Evolutionary conservation across 352 stramenopile genomes (phyloP).

Genomic region (Globisporangium mamillatum): DNA sequence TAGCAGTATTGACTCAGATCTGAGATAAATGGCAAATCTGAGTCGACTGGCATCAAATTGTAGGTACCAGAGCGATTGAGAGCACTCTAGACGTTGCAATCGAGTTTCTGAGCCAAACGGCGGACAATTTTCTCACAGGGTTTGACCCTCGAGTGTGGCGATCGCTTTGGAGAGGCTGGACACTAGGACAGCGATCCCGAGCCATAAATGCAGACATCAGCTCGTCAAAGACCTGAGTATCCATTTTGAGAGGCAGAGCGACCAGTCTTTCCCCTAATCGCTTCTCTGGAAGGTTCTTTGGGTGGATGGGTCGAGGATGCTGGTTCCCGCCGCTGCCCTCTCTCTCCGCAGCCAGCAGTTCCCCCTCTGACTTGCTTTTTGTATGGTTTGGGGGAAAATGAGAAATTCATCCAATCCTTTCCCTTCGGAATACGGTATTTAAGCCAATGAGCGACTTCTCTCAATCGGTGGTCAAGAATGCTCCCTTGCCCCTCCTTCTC

Average conservation of each 20-base stretch:
- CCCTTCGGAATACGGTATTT: not conserved
- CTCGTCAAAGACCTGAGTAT: too few relatives aligned
- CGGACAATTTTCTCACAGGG: not conserved
- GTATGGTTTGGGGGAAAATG: too few relatives aligned
- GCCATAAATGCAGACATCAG: not conserved
- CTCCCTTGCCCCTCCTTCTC: not conserved
- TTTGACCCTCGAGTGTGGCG: not conserved
- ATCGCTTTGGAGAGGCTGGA: not conserved
- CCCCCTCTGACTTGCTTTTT: not conserved
- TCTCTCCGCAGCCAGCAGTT: not conserved
- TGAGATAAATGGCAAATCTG: too few relatives aligned
- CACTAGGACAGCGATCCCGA: not conserved
- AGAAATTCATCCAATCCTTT: not conserved
- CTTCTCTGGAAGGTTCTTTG: not conserved
- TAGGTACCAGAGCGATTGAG: too few relatives aligned
- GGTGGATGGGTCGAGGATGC: not conserved
- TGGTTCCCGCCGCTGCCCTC: not conserved
- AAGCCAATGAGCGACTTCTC: not conserved
- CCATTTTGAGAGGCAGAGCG: too few relatives aligned
- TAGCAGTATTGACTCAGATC: too few relatives aligned
- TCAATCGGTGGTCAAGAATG: not conserved
- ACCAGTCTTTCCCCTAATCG: too few relatives aligned
- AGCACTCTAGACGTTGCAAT: too few relatives aligned
- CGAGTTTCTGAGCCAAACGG: too few relatives aligned
- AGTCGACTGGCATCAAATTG: too few relatives aligned